These are phyloP conservation scores for Pseudoturritis turrita DNA, from an alignment of 345 rosid species.

Conservation along the genomic window DNA sequence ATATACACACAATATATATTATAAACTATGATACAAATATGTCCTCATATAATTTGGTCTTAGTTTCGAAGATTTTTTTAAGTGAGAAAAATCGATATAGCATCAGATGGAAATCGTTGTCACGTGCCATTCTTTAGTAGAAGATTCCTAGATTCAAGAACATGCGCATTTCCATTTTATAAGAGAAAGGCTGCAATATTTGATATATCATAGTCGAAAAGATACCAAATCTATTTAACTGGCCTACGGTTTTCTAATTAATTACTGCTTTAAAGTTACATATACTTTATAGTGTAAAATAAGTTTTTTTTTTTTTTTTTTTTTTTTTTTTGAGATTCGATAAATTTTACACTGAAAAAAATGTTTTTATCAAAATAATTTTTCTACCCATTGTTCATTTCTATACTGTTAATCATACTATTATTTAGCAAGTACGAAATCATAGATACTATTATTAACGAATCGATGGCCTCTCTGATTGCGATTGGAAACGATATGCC, in stretches of 20 bases:
- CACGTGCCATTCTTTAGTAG: constrained; percentile 22
- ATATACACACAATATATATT: neutral
- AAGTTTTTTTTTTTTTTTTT: too few species aligned
- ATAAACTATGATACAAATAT: neutral
- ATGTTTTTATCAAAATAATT: neutral
- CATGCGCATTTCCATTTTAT: neutral
- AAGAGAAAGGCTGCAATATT: constrained; percentile 11
- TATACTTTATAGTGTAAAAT: neutral
- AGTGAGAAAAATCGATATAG: neutral
- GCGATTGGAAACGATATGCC: too few species aligned
- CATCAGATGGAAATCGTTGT: neutral
- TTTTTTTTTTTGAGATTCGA: too few species aligned
- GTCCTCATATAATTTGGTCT: neutral
- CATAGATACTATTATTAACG: too few species aligned
- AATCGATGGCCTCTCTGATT: too few species aligned
- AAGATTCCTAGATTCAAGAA: constrained; percentile 28
- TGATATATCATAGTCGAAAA: neutral
- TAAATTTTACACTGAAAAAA: neutral
- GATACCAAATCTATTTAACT: neutral
- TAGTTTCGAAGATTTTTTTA: neutral
- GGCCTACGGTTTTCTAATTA: neutral
- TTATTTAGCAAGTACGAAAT: too few species aligned
- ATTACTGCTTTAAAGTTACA: neutral
- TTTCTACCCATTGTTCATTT: neutral
- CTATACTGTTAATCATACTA: too few species aligned